Evolutionary conservation across 805 yeast genomes (phyloP), one percentile per base, ranked within the genome.

Genomic region (Pichia phayaonensis): DNA sequence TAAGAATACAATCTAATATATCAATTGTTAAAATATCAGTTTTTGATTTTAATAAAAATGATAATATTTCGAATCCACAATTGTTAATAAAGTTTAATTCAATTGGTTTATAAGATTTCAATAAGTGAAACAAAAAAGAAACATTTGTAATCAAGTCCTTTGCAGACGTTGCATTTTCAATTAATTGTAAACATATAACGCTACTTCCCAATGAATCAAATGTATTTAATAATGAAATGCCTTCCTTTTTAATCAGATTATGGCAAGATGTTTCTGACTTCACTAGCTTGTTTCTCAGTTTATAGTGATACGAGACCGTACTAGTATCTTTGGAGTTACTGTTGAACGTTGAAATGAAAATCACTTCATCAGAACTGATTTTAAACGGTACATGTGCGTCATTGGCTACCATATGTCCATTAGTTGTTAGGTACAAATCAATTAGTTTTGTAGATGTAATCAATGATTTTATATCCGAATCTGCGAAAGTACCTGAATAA

Each of bases 51-150:
- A 84, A 58, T 10, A 85, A 59, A 0, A 83, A 74, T 0, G 77
- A 74, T 1, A 85, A 60, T 3, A 83, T 72, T 24, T 79, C 79
- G 57, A 80, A 85, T 1, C 90, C 90, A 55, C 75, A 76, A 3
- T 71, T 68, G 18, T 73, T 69, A 56, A 82, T 87, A 59, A 84
- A 77, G 53, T 83, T 88, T 47, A 75, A 66, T 40, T 81, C 68
- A 75, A 83, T 73, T 4, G n/a, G 18, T 26, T 15, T 42, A 53
- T 77, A 73, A 29, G 68, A 66, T n/a, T 69, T 62, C 12, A 83
- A 60, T 0, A 77, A 44, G 15, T 62, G 60, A 31, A 83, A 70
- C 3, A 83, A 63, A 0, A 77, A 50, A 2, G 67, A 61, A 8
- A 81, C 53, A 0, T 74, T 59, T 7, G 60, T 55, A 13, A 65